These are phyloP conservation scores for Biscogniauxia mediterranea DNA, from an alignment of 2,329 filamentous ascomycete species.

Conservation along the genomic window DNA sequence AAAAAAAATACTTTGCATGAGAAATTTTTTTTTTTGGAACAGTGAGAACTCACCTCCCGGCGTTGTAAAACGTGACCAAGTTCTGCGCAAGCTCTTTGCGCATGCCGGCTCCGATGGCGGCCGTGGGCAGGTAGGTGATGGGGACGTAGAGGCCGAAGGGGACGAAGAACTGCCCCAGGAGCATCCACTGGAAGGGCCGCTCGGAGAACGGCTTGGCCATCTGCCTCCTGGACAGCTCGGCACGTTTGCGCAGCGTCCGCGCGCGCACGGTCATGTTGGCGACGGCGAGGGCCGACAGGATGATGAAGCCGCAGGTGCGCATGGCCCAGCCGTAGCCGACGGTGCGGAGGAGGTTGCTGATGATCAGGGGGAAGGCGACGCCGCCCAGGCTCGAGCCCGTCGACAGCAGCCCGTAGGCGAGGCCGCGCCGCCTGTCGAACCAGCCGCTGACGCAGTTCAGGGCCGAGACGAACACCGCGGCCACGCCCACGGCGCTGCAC, in stretches of 20 bases:
- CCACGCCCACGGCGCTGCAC: slow-evolving; percentile 41
- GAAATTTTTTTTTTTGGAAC: no score
- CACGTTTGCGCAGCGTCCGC: background rate
- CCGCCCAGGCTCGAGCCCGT: slow-evolving; percentile 56
- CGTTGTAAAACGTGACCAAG: slow-evolving; percentile 12
- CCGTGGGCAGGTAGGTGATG: slow-evolving; percentile 8
- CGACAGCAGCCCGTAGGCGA: slow-evolving; percentile 46
- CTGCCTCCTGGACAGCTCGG: background rate
- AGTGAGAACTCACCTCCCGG: slow-evolving; percentile 8
- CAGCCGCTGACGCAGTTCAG: slow-evolving; percentile 42
- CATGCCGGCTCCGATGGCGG: slow-evolving; percentile 6
- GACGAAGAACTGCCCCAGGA: background rate
- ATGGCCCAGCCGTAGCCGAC: slow-evolving; percentile 39
- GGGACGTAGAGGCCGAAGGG: slow-evolving; percentile 12
- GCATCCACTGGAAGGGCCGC: background rate
- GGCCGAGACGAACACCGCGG: slow-evolving; percentile 41
- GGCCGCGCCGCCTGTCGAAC: slow-evolving; percentile 43
- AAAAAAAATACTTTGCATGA: no score
- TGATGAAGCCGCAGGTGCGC: slow-evolving; percentile 18
- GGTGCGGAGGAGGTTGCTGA: slow-evolving; percentile 50
- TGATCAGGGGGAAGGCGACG: slow-evolving; percentile 60
- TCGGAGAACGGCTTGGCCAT: slow-evolving; percentile 7
- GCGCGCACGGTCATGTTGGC: slow-evolving; percentile 11
- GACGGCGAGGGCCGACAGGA: slow-evolving; percentile 15
- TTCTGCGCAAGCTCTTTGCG: slow-evolving; percentile 6